Base-by-base conservation (phyloP, 495 filamentous ascomycete genomes). In the Venustampulla echinocandica region DNA sequence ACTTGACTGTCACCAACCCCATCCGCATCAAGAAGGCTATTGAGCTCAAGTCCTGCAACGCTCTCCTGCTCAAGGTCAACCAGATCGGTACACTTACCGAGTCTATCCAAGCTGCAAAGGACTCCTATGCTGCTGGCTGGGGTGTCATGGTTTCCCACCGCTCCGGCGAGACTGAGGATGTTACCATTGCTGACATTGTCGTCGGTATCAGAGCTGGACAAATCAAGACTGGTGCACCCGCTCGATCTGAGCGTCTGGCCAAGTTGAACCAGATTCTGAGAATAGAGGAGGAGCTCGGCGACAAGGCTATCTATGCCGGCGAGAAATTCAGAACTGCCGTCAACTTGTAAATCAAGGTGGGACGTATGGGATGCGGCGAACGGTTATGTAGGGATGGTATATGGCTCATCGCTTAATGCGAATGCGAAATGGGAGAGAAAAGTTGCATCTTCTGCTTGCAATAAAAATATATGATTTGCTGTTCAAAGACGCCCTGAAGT, bases 131-230 rank as follows among this genome's bases (percentile, higher is more conserved):
- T 50, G 93, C 87, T 59, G 82, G 80, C 66, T 99, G 90, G 90
- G 92, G 92, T 68, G 90, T 99, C 74, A 99, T 99, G 93, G 93
- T 99, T 47, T 96, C 90, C 47, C 93, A 99, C 77, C 83, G 93
- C 56, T 96, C 92, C 50, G 37, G 37, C 22, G 37, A 40, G 18
- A 40, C 37, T 19, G 37, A 40, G 17, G 37, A 40, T 71, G 92
- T 98, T 60, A 97, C 93, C 63, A 98, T 98, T 66, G 80, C 93
- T 58, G 92, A 98, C 63, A 92, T 98, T 49, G 89, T 88, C 49
- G 92, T 97, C 55, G 92, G 93, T 70, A 82, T 97, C 58, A 84
- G 93, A 55, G 73, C 90, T 55, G 93, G 93, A 53, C 87, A 99
- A 76, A 97, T 97, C 80, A 97, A 98, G 86, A 96, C 92, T 56